These are phyloP conservation scores for Globisporangium recalcitrans DNA, from an alignment of 352 stramenopile species.

Conservation along the genomic window DNA sequence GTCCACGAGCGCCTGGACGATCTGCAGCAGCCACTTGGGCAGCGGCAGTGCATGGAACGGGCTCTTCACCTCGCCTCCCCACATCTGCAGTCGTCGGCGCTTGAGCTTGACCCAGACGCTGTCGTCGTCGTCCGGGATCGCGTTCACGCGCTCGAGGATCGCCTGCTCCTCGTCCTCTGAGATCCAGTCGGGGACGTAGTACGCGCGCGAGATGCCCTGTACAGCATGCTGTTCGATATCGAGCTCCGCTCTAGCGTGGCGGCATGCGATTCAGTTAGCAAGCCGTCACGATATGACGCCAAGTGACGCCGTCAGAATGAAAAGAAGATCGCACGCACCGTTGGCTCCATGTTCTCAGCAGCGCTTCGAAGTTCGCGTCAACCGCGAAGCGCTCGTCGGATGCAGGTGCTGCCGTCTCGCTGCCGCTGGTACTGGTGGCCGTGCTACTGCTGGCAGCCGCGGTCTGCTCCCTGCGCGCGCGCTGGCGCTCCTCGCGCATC, in stretches of 20 bases:
- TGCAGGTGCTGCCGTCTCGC: background rate
- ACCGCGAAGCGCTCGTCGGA: no score
- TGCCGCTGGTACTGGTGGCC: background rate
- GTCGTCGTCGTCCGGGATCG: conserved; percentile 25
- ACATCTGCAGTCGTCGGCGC: conserved; percentile 62
- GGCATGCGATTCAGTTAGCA: background rate
- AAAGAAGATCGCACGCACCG: conserved; percentile 15
- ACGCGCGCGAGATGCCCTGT: conserved; percentile 37
- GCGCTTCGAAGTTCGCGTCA: background rate
- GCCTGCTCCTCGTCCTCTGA: conserved; percentile 45
- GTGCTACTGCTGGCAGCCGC: background rate
- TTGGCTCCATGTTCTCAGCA: conserved; percentile 25
- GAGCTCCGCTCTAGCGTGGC: conserved; percentile 18
- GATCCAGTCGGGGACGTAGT: conserved; percentile 66
- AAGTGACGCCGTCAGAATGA: background rate
- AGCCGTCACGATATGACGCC: background rate
- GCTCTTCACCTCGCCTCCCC: conserved; percentile 53
- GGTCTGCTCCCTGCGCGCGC: conserved; percentile 21
- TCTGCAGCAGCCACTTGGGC: conserved; percentile 49
- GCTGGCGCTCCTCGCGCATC: conserved; percentile 44
- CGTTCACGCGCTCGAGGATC: conserved; percentile 55
- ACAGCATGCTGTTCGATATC: conserved; percentile 31
- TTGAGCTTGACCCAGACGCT: conserved; percentile 57
- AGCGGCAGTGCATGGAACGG: conserved; percentile 40
- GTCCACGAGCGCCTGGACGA: conserved; percentile 45